Evolutionary conservation across 1,284 basidiomycete species (phyloP), one percentile per base, ranked within the genome.

Genomic region (Afroboletus lepidellus): DNA sequence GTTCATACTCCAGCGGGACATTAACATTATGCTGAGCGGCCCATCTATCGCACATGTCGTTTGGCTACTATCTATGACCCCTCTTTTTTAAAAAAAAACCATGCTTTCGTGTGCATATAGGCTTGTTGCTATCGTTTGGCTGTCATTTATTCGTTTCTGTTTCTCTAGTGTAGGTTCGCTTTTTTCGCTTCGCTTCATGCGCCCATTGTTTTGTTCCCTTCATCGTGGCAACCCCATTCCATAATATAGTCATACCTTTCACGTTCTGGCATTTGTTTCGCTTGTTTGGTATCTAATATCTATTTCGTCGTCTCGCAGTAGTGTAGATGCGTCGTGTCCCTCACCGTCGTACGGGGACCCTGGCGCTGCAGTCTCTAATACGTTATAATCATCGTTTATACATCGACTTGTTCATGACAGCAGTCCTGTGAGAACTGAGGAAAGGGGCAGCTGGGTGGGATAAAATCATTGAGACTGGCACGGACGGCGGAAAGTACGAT

Each of bases 371-470:
- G 43, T 66, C 51, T 64, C 64, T 69, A 70, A 70, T 66, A 67
- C 63, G 32, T 70, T 66, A 70, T 70, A 70, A 59, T 66, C 63
- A 41, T 69, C 55, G 60, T 69, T 70, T 65, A 69, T 69, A 69
- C 48, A 46, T 33, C 11, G 5, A 2, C 2, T 43, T 36, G 33
- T 47, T 39, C 34, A 44, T 33, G 25, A 5, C 24, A 38, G 5
- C 20, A n/a, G 18, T 36, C 34, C 20, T 36, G 34, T 8, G 8
- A 18, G 34, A 13, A 12, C 11, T 13, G 4, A 12, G 11, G 8
- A 32, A 32, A 9, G 8, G n/a, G 34, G 18, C 18, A 18, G 20
- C 5, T 36, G 18, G n/a, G 20, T 11, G 18, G 7, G 3, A 20
- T 8, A 36, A n/a, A 20, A 12, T 7, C 18, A 1, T 36, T 11